Base-by-base conservation (phyloP, 371 early-diverging fungal genomes). In the Thermomucor indicae-seudaticae region DNA sequence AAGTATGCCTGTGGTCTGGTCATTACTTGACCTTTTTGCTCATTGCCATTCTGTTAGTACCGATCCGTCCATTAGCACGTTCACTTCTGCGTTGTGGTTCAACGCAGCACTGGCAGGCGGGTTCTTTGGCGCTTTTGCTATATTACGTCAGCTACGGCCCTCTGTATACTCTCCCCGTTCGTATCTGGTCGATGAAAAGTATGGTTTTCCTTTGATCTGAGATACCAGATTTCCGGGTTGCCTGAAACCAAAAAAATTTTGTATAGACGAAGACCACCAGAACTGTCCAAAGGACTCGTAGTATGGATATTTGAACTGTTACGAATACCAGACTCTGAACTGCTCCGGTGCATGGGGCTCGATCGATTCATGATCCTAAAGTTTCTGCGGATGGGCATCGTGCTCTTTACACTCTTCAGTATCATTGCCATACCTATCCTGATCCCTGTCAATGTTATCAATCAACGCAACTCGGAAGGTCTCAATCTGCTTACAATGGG, bases 361-460 rank as follows among this genome's bases (percentile, higher is more conserved):
- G 91, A 91, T 63, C 74, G 85, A 11, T 90, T 79, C 64, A 86
- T 91, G 88, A 86, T 87, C 25, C 56, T 90, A n/a, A 78, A 83
- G 32, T 81, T 85, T 49, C 61, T 88, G 23, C 72, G 84, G 39
- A 75, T 88, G 62, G 79, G 78, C 7, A 64, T 72, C 45, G 54
- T 72, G 4, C 55, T 67, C 14, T 90, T 89, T 51, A 42, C 61
- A 6, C 60, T 75, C 6, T 80, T 79, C 60, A 69, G 83, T 3
- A 11, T 88, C 4, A 32, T 88, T 10, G 82, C 79, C 11, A 56
- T 83, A 14, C 84, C 80, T 2, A 72, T 90, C 24, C 64, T 90
- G 31, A 65, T 90, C 22, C 90, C 91, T 1, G 54, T 85, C 23
- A 87, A 85, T 52, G 67, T 75, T 12, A 58, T 77, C 29, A 65